Percentiles rank a stretch among this genome's conserved stretches.
Conservation (phyloP, 805 yeast genomes). For the Yarrowia yakushimensis region DNA sequence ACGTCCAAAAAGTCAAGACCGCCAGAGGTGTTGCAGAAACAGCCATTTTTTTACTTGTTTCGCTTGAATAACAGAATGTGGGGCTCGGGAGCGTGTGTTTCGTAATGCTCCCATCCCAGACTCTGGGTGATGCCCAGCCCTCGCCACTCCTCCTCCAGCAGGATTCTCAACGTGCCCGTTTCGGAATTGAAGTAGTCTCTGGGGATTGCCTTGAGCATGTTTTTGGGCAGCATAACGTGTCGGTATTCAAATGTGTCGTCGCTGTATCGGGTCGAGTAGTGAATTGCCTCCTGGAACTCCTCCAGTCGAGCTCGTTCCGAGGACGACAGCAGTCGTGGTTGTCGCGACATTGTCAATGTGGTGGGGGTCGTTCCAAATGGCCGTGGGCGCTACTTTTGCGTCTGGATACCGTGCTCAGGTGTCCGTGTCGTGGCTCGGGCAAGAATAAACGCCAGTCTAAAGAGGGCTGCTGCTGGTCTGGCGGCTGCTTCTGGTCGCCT, state of each 20-base stretch:
- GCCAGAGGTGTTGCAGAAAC: not conserved
- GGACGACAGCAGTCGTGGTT: slow-evolving; percentile 67
- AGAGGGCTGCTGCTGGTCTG: not conserved
- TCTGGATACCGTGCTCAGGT: not conserved
- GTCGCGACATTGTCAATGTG: slow-evolving; percentile 5
- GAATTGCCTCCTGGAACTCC: slow-evolving; percentile 90
- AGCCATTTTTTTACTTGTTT: slow-evolving; percentile 8
- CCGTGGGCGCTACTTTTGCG: not conserved
- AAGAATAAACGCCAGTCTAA: not conserved
- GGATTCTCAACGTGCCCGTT: slow-evolving; percentile 86
- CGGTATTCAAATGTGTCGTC: slow-evolving; percentile 91
- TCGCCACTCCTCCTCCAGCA: slow-evolving; percentile 97
- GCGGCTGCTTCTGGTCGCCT: not conserved
- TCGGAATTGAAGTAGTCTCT: slow-evolving; percentile 90
- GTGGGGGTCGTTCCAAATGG: not conserved
- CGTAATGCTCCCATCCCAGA: slow-evolving; percentile 96
- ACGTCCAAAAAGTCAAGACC: not conserved
- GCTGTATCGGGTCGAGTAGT: slow-evolving; percentile 87
- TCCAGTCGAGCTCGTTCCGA: slow-evolving; percentile 80
- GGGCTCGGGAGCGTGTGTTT: slow-evolving; percentile 98
- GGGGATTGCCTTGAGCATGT: slow-evolving; percentile 90
- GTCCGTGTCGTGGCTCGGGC: not conserved
- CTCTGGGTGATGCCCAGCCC: slow-evolving; percentile 97
- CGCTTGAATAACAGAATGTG: slow-evolving; percentile 82
- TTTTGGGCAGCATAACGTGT: slow-evolving; percentile 95